Conservation (phyloP, 495 filamentous ascomycete genomes). For the Rhypophila decipiens region DNA sequence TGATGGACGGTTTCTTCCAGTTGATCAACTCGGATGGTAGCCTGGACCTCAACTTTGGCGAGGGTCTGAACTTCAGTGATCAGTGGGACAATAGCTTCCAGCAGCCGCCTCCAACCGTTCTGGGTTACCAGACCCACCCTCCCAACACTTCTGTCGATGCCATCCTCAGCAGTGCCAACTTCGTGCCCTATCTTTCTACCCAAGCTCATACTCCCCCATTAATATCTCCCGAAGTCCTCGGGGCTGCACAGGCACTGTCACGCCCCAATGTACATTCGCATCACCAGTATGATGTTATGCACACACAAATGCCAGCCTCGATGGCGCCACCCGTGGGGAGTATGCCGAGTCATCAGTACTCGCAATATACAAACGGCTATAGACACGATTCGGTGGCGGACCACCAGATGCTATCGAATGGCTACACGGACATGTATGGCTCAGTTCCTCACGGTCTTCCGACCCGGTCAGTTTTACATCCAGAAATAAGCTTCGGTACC, state of each 20-base stretch:
- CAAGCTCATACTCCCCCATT: too few species aligned
- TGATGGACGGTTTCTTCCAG: too few species aligned
- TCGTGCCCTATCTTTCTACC: too few species aligned
- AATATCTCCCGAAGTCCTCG: conserved; percentile 42
- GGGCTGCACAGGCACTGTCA: conserved; percentile 23
- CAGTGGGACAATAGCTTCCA: background rate
- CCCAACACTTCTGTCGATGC: conserved; percentile 6
- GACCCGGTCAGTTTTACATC: too few species aligned
- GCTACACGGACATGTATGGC: too few species aligned
- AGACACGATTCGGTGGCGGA: too few species aligned
- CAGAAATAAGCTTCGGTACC: background rate
- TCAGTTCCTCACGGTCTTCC: too few species aligned
- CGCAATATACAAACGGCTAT: too few species aligned
- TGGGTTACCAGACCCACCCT: background rate
- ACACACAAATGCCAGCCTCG: background rate
- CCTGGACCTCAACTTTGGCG: background rate
- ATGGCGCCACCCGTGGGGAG: background rate
- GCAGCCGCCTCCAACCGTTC: background rate
- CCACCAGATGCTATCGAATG: too few species aligned
- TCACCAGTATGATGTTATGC: background rate
- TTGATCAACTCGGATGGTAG: too few species aligned
- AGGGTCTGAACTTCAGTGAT: background rate
- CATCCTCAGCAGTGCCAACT: background rate
- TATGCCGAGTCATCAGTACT: too few species aligned
- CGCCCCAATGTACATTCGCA: background rate